Percentiles rank a stretch among this genome's conserved stretches.
Conservation (phyloP, 129 eudicot species). For the Chrysanthemum makinoi region DNA sequence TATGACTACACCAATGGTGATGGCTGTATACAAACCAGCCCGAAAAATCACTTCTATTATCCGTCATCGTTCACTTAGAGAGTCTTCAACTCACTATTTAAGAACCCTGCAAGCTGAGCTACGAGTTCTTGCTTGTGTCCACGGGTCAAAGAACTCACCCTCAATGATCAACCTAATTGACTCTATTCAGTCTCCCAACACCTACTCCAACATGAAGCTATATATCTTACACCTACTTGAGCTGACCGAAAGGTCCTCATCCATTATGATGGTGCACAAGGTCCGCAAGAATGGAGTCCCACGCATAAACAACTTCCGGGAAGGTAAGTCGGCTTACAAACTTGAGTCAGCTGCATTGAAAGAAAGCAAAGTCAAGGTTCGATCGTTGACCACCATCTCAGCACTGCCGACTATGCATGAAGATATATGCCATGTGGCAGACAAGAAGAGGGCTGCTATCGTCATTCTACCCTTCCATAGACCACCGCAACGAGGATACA, state of each 20-base stretch:
- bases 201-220: constrained; percentile 42
- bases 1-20: constrained; percentile 69
- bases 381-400: constrained; percentile 53
- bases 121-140: constrained; percentile 57
- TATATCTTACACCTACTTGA: constrained; percentile 60
- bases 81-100: constrained; percentile 31
- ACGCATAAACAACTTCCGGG: constrained; percentile 18
- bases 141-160: constrained; percentile 43
- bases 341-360: neutral
- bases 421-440: constrained; percentile 70
- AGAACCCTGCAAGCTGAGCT: constrained; percentile 34
- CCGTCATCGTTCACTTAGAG: constrained; percentile 29
- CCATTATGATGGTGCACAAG: constrained; percentile 57
- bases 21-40: constrained; percentile 60
- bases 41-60: constrained; percentile 5
- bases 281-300: constrained; percentile 61
- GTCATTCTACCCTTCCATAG: constrained; percentile 58
- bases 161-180: constrained; percentile 49
- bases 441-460: constrained; percentile 46
- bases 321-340: constrained; percentile 22
- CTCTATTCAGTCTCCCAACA: constrained; percentile 41
- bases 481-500: constrained; percentile 35
- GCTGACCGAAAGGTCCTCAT: constrained; percentile 70
- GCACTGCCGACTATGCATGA: constrained; percentile 62
- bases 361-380: constrained; percentile 48